Evolutionary conservation across 1,139 yeast genomes (phyloP), one percentile per base, ranked within the genome.

Genomic region (Nakaseomyces kungkrabaensis): DNA sequence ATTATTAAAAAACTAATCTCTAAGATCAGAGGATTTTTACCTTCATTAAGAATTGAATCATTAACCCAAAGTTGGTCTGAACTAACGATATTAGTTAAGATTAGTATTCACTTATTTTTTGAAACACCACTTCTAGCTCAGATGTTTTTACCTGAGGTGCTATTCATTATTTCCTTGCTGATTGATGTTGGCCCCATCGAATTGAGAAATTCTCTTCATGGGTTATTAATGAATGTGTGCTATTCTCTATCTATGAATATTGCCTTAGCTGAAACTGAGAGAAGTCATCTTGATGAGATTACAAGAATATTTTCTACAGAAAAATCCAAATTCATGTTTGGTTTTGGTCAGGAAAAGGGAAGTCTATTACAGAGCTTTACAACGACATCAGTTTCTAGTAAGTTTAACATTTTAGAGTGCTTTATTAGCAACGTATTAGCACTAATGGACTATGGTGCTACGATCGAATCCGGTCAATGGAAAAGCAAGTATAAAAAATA

Each of bases 121-220:
- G 92, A 86, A 63, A 79, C 89, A 0, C 73, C 81, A 46, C 68
- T 76, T 31, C 74, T 82, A 58, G 81, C 86, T 5, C 82, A 84
- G 52, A 72, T 79, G 63, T 86, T 76, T 62, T 68, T 86, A 53
- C 84, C 94, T 3, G 96, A 88, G 59, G 74, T 86, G 1, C 75
- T 85, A 54, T 81, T 82, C 60, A 72, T 85, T 52, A 77, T 85
- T 36, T 77, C 94, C 0, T 72, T 86, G 43, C 76, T 85, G 61
- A 78, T 88, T 60, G 92, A 86, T 68, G 77, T 81, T 52, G 86
- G 87, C 2, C 81, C 86, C 6, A 71, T 79, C 47, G 85, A 82
- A 43, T 75, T 88, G 57, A 81, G 96, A 48, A 68, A 68, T 22
- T 81, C 84, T 43, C 70, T 87, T 48, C 83, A 85, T 59, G 80